Evolutionary conservation across 345 rosid genomes (phyloP), one percentile per base, ranked within the genome.

Genomic region (Crucihimalaya himalaica): DNA sequence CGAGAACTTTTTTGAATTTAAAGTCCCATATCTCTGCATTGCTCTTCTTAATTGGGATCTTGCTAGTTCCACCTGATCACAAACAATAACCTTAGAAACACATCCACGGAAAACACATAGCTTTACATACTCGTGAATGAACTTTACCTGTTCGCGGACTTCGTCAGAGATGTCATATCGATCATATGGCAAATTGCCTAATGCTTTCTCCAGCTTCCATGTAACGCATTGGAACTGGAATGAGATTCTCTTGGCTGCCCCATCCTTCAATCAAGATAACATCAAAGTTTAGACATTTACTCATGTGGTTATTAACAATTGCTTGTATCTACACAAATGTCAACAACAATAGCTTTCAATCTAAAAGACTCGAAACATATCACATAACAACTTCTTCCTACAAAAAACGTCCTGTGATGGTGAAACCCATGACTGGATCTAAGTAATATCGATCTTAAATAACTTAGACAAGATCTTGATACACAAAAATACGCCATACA

Each of bases 161-260:
- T 92, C 97, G 72, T 83, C 92, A 6, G 99, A 88, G 83, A 95
- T 87, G 53, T 87, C 84, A 53, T 88, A 86, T 23, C 65, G 85
- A 74, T 87, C 84, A 63, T 82, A 90, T 4, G 98, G 96, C 55
- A 92, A 32, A 35, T 74, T 75, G 16, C 81, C 80, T 79, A 92
- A 86, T 27, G 91, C 93, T 78, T 86, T 92, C 85, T 87, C 97
- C 79, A 92, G 74, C 75, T 92, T 88, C 90, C 90, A 84, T 0
- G 97, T 88, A 76, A 92, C 92, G 32, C 89, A 86, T 39, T 87
- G 97, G 73, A 95, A 88, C 65, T 89, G 96, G 62, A 83, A 85
- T 11, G 87, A 72, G 51, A 95, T 84, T 59, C 83, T 91, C 86
- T 86, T 81, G 16, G 87, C 85, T 60, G 84, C 86, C 47, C 78